These are phyloP conservation scores for Mucuna pruriens DNA, from an alignment of 306 rosid species.

Conservation along the genomic window DNA sequence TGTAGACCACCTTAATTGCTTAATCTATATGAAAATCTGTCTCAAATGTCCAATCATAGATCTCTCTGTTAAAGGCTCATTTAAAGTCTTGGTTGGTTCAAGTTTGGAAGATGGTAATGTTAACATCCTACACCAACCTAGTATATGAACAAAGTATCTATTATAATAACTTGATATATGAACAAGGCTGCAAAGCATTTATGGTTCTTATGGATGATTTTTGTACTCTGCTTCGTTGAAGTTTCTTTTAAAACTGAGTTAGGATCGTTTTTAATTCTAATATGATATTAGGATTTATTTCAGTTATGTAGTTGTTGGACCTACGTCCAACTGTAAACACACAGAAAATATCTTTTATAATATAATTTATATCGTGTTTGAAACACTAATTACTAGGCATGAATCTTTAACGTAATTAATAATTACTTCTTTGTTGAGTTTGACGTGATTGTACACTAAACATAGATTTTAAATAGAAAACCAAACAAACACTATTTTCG, in stretches of 20 bases:
- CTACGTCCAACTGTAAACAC: background rate
- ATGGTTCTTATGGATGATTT: background rate
- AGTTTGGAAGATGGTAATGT: background rate
- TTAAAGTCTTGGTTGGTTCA: background rate
- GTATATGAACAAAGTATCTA: background rate
- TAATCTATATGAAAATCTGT: background rate
- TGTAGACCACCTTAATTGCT: background rate
- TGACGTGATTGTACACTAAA: too few relatives aligned
- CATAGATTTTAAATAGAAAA: too few relatives aligned
- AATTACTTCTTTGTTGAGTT: too few relatives aligned
- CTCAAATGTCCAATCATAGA: background rate
- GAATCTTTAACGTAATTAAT: too few relatives aligned
- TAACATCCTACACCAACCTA: background rate
- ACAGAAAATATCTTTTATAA: background rate
- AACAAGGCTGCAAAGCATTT: background rate
- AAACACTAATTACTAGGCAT: too few relatives aligned
- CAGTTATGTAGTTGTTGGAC: background rate
- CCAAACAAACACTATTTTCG: too few relatives aligned
- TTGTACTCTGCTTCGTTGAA: background rate
- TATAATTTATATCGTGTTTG: too few relatives aligned
- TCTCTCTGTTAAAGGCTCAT: background rate
- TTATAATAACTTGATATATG: background rate
- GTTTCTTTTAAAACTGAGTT: too few relatives aligned
- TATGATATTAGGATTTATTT: background rate
- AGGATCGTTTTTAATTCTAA: background rate